phyloP scores from a whole-genome alignment of 1,139 yeast species.

The Pichiaceae sp. region DNA sequence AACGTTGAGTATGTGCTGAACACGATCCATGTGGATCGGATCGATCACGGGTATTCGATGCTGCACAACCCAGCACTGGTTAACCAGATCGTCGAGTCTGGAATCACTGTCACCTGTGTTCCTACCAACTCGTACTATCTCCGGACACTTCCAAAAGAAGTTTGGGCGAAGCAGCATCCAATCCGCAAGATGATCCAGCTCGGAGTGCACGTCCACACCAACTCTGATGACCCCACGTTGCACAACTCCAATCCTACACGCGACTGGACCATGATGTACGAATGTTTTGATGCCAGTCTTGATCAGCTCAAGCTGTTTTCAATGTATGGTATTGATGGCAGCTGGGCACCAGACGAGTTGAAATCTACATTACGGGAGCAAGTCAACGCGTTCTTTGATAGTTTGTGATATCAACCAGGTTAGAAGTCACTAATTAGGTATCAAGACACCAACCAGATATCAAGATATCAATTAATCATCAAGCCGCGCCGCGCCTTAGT shows the following conservation, averaged over 20 bases:
- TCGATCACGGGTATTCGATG: conserved; percentile 24
- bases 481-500: too few relatives aligned
- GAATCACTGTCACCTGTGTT: conserved; percentile 20
- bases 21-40: conserved; percentile 16
- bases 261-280: conserved; percentile 23
- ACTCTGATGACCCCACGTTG: conserved; percentile 23
- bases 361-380: conserved; percentile 7
- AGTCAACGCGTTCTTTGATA: not conserved
- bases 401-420: too few relatives aligned
- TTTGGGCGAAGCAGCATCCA: conserved; percentile 23
- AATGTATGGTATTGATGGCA: conserved; percentile 18
- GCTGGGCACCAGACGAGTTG: conserved; percentile 14
- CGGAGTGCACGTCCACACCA: conserved; percentile 21
- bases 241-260: conserved; percentile 22
- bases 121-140: conserved; percentile 23
- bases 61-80: conserved; percentile 18
- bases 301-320: conserved; percentile 14
- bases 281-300: conserved; percentile 17
- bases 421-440: too few relatives aligned
- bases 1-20: conserved; percentile 18
- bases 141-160: conserved; percentile 17
- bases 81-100: conserved; percentile 13
- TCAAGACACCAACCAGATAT: too few relatives aligned
- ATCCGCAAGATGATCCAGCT: conserved; percentile 20
- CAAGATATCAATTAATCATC: too few relatives aligned